Base-by-base conservation (phyloP, 2,329 filamentous ascomycete genomes). In the Fusarium solani-melongenae region DNA sequence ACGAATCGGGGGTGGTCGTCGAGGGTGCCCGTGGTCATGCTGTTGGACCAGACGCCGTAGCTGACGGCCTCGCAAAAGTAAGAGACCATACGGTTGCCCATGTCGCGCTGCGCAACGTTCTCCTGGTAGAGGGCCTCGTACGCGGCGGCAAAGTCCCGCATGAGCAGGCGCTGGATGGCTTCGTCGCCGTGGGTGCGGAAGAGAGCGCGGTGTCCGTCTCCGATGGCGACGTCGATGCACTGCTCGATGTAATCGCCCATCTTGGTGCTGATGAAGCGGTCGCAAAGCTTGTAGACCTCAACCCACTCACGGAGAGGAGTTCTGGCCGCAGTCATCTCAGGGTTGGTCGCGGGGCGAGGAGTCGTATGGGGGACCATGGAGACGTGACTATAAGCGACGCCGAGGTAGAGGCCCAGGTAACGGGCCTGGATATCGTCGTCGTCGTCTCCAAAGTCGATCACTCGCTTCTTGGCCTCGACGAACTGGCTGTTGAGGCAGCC, bases 251-350 rank as follows among this genome's bases (percentile, higher is more conserved):
- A 82, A 0, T 69, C 64, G 4, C 71, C 77, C 77, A 83, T 82
- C 5, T 63, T 38, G 1, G 64, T 60, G 62, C 81, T 81, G 15
- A 82, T 63, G 60, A 83, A 83, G 14, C 81, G 77, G 41, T 83
- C 81, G 62, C 81, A 82, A 11, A 83, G 77, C 72, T 82, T 83
- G 67, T 78, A 82, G 5, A 83, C 81, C 53, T 83, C 81, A 34
- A 83, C 65, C 20, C 75, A 81, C 61, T 83, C 81, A 15, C 75
- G 66, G 24, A 83, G 73, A 7, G 79, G 73, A 11, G 80, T 79
- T 51, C 74, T 75, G n/a, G 72, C 68, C 3, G 66, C 69, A 17
- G 66, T 66, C 14, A 77, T 68, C 69, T 82, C 76, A 2, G 81
- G 81, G 61, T 70, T 77, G 11, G 67, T 49, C 3, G 74, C 56